Conservation (phyloP, 2,329 filamentous ascomycete genomes). For the Cladophialophora exuberans region DNA sequence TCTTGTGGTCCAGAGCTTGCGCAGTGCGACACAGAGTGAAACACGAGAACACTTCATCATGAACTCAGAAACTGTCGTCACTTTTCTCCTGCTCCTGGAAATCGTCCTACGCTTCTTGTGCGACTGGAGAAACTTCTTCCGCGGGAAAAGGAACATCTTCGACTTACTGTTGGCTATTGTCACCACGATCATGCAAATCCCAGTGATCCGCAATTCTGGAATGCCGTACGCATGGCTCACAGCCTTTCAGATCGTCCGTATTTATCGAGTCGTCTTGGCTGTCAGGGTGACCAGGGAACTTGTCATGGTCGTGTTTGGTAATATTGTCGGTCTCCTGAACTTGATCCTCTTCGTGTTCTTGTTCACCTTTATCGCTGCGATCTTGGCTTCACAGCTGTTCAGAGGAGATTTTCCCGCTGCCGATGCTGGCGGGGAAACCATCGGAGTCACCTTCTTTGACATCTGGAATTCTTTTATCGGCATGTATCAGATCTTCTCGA, state of each 20-base stretch:
- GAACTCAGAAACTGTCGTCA: constrained; percentile 73
- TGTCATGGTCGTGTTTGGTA: constrained; percentile 84
- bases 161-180: constrained; percentile 80
- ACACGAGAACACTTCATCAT: constrained; percentile 67
- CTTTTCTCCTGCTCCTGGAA: constrained; percentile 76
- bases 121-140: constrained; percentile 81
- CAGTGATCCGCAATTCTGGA: constrained; percentile 72
- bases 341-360: constrained; percentile 95
- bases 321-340: constrained; percentile 88
- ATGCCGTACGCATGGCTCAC: constrained; percentile 84
- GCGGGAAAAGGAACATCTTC: constrained; percentile 72
- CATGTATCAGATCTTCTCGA: constrained; percentile 97
- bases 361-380: constrained; percentile 89
- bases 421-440: constrained; percentile 64
- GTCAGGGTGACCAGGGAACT: constrained; percentile 85
- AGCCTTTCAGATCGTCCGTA: constrained; percentile 88
- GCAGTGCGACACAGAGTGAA: constrained; percentile 74
- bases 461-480: constrained; percentile 96
- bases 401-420: constrained; percentile 75
- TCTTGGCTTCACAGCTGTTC: constrained; percentile 91
- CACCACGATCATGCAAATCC: constrained; percentile 83
- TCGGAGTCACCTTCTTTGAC: constrained; percentile 77
- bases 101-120: constrained; percentile 77
- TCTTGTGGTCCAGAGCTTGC: constrained; percentile 75
- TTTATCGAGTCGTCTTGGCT: constrained; percentile 88